phyloP scores from a whole-genome alignment of 805 yeast genomes.

The Zygosaccharomyces kombuchaensis region DNA sequence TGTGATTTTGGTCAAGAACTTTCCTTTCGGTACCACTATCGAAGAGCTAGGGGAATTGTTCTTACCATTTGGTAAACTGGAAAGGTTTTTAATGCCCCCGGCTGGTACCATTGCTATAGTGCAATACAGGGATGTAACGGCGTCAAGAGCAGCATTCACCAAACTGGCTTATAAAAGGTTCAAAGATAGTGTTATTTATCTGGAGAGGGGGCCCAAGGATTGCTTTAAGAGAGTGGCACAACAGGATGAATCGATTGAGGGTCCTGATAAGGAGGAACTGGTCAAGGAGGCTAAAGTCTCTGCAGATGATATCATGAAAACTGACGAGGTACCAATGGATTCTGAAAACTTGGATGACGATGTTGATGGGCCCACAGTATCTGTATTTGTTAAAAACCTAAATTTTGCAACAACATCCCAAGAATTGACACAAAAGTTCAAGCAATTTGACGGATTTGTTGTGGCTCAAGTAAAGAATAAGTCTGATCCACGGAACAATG shows the following conservation, averaged over 20 bases:
- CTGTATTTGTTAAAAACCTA: conserved; percentile 87
- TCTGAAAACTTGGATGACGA: conserved; percentile 40
- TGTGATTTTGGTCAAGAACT: conserved; percentile 79
- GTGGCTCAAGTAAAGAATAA: conserved; percentile 80
- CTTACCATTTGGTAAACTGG: conserved; percentile 71
- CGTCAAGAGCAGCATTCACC: conserved; percentile 85
- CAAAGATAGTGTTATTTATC: conserved; percentile 78
- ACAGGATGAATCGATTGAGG: conserved; percentile 33
- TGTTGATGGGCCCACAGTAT: conserved; percentile 70
- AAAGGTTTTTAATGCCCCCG: conserved; percentile 87
- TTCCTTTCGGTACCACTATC: conserved; percentile 79
- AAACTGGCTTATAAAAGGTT: conserved; percentile 84
- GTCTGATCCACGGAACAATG: conserved; percentile 73
- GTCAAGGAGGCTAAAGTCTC: conserved; percentile 35
- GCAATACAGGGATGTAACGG: conserved; percentile 75
- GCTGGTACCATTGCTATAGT: conserved; percentile 94
- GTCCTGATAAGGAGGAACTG: conserved; percentile 23
- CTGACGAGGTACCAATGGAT: conserved; percentile 34
- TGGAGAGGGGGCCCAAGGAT: conserved; percentile 91
- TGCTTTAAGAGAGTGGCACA: conserved; percentile 62
- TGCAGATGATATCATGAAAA: conserved; percentile 36
- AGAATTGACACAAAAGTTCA: conserved; percentile 58
- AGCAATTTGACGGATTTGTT: conserved; percentile 70
- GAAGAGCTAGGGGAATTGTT: conserved; percentile 83
- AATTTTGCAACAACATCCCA: conserved; percentile 71